A percentile compares a stretch with the other conserved stretches of the same genome.
phyloP scores from a whole-genome alignment of 306 rosid genomes.

The peach (Prunus persica) region Prunus_persica_NCBIv2 NC_034010.1:804501-805000 shows the following conservation, averaged over 20 bases:
- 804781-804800: conserved; percentile 41
- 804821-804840: conserved; percentile 29
- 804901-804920: conserved; percentile 46
- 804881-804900: conserved; percentile 58
- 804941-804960: conserved; percentile 22
- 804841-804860: conserved; percentile 39
- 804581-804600: conserved; percentile 29
- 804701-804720: conserved; percentile 41
- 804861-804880: conserved; percentile 31
- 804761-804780: conserved; percentile 45
- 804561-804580: conserved; percentile 30
- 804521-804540: conserved; percentile 48
- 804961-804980: conserved; percentile 24
- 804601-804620: conserved; percentile 33
- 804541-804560: conserved; percentile 38
- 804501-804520: conserved; percentile 73
- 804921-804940: conserved; percentile 33
- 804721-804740: conserved; percentile 10
- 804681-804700: conserved; percentile 47
- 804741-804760: conserved; percentile 30
- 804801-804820: conserved; percentile 62
- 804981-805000: conserved; percentile 54
- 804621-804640: conserved; percentile 46
- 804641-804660: conserved; percentile 35
- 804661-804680: conserved; percentile 31